Evolutionary conservation across 2,329 filamentous ascomycete species (phyloP).

Genomic region (Leptographium galeiforme): DNA sequence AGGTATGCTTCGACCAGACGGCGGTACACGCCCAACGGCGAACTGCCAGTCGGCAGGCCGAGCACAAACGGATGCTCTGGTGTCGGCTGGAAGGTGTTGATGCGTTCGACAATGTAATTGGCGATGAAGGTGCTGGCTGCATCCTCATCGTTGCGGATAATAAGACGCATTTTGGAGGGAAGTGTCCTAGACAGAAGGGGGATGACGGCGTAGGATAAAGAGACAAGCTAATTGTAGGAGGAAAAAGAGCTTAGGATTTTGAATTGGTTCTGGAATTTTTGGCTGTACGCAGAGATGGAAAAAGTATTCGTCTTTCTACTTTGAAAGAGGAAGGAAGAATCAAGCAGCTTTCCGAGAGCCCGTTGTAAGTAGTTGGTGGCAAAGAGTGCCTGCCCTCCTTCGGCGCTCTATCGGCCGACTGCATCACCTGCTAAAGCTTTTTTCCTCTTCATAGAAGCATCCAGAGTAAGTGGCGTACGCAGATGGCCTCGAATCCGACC

Average conservation of each 20-base stretch:
- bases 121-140: conserved; percentile 55
- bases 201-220: not conserved
- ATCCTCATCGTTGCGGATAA: conserved; percentile 52
- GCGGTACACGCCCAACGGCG: conserved; percentile 56
- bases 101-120: conserved; percentile 61
- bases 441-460: not conserved
- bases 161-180: conserved; percentile 50
- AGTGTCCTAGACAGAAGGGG: not conserved
- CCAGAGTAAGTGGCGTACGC: not conserved
- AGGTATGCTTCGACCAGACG: conserved; percentile 50
- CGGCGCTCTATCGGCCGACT: not conserved
- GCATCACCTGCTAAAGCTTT: not conserved
- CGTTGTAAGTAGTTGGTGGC: not conserved
- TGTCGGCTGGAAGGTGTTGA: conserved; percentile 53
- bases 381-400: not conserved
- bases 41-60: conserved; percentile 60
- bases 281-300: too few relatives aligned
- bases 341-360: not conserved
- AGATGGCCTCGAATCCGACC: not conserved
- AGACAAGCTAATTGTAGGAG: not conserved
- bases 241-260: not conserved
- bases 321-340: not conserved
- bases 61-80: conserved; percentile 55
- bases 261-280: too few relatives aligned
- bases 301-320: too few relatives aligned